phyloP scores from a whole-genome alignment of 1,139 yeast species.

The Kodamaea plutei region DNA sequence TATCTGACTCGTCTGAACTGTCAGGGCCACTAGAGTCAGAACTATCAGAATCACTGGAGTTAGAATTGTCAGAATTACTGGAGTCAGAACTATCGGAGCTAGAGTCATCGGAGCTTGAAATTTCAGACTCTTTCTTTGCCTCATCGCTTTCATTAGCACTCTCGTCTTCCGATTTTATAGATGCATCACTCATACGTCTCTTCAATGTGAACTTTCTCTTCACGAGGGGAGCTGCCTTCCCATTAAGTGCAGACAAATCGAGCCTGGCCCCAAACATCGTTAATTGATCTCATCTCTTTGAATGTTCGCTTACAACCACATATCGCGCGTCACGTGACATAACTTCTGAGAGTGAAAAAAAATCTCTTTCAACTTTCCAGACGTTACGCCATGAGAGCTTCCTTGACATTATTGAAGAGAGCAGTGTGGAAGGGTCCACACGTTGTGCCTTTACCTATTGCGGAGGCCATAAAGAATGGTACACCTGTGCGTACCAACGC shows the following conservation, averaged over 20 bases:
- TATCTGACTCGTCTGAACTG: too few species aligned
- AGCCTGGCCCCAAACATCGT: slow-evolving; percentile 62
- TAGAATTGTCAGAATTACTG: too few species aligned
- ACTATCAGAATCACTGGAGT: too few species aligned
- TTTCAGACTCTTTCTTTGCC: slow-evolving; percentile 11
- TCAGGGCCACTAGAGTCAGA: too few species aligned
- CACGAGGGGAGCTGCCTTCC: slow-evolving; percentile 6
- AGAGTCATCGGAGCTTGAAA: background rate
- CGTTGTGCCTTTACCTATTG: slow-evolving; percentile 87
- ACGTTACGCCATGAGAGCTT: slow-evolving; percentile 51
- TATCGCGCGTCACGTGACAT: too few species aligned
- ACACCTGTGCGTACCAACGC: slow-evolving; percentile 93
- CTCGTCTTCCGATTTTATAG: slow-evolving; percentile 11
- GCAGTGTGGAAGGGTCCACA: slow-evolving; percentile 94
- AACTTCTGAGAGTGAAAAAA: too few species aligned
- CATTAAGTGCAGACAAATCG: slow-evolving; percentile 43
- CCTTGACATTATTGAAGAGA: slow-evolving; percentile 50
- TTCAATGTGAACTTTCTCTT: slow-evolving; percentile 12
- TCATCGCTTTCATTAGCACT: slow-evolving; percentile 9
- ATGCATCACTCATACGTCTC: slow-evolving; percentile 16
- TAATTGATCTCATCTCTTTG: slow-evolving; percentile 3
- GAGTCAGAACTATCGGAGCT: too few species aligned
- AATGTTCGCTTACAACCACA: too few species aligned
- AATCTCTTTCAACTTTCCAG: background rate
- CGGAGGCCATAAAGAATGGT: slow-evolving; percentile 75